Percentiles rank a stretch among this genome's conserved stretches.
Conservation (phyloP, 345 rosid genomes). For the Sapria himalayana region DNA sequence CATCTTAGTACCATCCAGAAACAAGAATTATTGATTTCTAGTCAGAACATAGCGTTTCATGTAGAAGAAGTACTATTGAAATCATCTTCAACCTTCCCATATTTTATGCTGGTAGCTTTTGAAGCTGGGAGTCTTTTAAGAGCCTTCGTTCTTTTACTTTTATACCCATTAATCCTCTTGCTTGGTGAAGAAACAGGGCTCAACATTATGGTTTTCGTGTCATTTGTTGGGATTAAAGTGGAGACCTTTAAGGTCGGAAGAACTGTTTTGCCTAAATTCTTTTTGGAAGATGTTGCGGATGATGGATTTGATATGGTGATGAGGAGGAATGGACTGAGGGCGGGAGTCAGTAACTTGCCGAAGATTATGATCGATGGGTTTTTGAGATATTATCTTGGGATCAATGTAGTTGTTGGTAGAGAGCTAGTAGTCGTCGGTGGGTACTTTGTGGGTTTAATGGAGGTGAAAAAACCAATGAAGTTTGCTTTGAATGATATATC, state of each 20-base stretch:
- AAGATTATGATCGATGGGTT: conserved; percentile 55
- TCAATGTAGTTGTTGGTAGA: conserved; percentile 41
- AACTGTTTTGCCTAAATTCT: conserved; percentile 35
- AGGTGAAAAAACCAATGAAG: conserved; percentile 14
- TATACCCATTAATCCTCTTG: conserved; percentile 26
- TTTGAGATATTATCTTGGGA: conserved; percentile 39
- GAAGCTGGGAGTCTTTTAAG: conserved; percentile 41
- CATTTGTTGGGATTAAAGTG: conserved; percentile 26
- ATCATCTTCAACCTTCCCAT: conserved; percentile 30
- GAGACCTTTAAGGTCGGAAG: conserved; percentile 19
- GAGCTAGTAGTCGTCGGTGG: conserved; percentile 36
- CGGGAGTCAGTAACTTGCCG: conserved; percentile 38
- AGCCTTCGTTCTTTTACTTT: conserved; percentile 23
- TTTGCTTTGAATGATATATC: conserved; percentile 13
- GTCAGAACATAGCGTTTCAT: no score
- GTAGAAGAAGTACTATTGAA: conserved; percentile 27
- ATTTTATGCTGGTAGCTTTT: conserved; percentile 51
- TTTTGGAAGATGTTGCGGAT: conserved; percentile 33
- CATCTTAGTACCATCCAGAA: no score
- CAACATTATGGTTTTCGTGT: conserved; percentile 25
- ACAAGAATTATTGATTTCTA: no score
- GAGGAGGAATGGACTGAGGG: conserved; percentile 16
- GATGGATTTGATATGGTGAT: conserved; percentile 30
- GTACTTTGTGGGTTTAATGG: conserved; percentile 47
- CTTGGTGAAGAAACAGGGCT: conserved; percentile 19